These are phyloP conservation scores for Taiwanofungus camphoratus DNA, from an alignment of 1,284 basidiomycete genomes.

Conservation along the genomic window DNA sequence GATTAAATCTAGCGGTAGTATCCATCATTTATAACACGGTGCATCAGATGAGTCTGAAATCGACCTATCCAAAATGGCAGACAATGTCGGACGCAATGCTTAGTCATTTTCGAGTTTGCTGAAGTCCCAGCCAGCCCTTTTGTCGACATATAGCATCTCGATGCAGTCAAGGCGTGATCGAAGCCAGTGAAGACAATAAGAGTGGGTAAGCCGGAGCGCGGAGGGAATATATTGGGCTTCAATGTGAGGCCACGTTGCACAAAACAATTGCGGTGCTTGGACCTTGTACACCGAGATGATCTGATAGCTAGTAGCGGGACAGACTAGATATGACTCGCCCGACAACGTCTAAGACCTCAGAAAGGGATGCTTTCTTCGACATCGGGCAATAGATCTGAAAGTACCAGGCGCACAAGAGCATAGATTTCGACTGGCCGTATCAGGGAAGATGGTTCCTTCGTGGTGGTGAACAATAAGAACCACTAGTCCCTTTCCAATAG, in stretches of 20 bases:
- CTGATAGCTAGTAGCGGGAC: no score
- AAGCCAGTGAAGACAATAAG: conserved; percentile 27
- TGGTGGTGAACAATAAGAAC: conserved; percentile 17
- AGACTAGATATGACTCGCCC: no score
- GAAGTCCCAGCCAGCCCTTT: conserved; percentile 17
- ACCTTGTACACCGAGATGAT: no score
- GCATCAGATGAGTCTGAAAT: conserved; percentile 1
- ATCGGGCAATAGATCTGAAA: conserved; percentile 5
- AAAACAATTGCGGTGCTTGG: conserved; percentile 20
- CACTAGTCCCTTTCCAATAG: conserved; percentile 1
- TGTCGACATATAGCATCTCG: conserved; percentile 17
- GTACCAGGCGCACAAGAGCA: conserved; percentile 12
- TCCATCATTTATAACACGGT: conserved; percentile 3
- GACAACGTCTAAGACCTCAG: no score
- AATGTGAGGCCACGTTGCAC: conserved; percentile 21
- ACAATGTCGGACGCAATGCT: conserved; percentile 15
- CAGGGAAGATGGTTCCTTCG: conserved; percentile 18
- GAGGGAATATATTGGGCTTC: conserved; percentile 12
- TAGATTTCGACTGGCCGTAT: conserved; percentile 13
- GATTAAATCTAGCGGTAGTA: no score
- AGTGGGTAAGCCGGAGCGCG: conserved; percentile 16
- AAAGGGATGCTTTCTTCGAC: no score
- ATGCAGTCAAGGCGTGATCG: conserved; percentile 20
- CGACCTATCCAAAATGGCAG: conserved; percentile 7
- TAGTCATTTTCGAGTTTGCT: conserved; percentile 24